These are phyloP conservation scores for Trypanosoma platydactyli DNA, from an alignment of 208 protist species.

Conservation along the genomic window DNA sequence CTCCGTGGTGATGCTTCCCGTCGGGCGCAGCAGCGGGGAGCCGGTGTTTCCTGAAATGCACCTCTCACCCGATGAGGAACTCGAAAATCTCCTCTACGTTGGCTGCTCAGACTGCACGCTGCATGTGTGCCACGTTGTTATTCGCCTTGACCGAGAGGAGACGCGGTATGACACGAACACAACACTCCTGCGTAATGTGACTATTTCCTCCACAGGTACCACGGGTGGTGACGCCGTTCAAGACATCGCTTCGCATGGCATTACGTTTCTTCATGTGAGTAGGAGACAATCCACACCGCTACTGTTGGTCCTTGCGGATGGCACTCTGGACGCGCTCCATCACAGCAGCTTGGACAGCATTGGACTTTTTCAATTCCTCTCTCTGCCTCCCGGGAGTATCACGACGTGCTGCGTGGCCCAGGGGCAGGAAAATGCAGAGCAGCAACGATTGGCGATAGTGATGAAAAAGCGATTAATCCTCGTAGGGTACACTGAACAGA, in stretches of 20 bases:
- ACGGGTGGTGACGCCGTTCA: not conserved
- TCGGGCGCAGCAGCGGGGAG: not conserved
- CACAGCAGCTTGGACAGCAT: conserved; percentile 4
- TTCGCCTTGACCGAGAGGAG: not conserved
- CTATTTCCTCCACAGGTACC: not conserved
- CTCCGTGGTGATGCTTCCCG: conserved; percentile 1
- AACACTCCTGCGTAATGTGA: not conserved
- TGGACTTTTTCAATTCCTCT: conserved; percentile 2
- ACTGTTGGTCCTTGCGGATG: conserved; percentile 11
- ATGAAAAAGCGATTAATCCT: not conserved
- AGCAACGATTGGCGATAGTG: conserved; percentile 11
- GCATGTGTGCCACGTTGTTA: conserved; percentile 30
- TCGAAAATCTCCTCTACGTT: conserved; percentile 35
- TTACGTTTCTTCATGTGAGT: conserved; percentile 23
- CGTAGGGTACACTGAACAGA: conserved; percentile 10
- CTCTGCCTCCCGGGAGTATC: not conserved
- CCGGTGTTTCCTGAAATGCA: not conserved
- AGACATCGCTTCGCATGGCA: not conserved
- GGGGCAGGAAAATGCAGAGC: conserved; percentile 1
- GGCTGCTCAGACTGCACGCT: conserved; percentile 32
- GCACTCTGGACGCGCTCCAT: conserved; percentile 13
- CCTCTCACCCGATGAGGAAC: conserved; percentile 22
- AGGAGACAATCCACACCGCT: not conserved
- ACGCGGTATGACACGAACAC: conserved; percentile 14
- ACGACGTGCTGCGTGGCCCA: conserved; percentile 5